Evolutionary conservation across 2,329 filamentous ascomycete species (phyloP), one percentile per base, ranked within the genome.

Genomic region (Alternaria infectoria): DNA sequence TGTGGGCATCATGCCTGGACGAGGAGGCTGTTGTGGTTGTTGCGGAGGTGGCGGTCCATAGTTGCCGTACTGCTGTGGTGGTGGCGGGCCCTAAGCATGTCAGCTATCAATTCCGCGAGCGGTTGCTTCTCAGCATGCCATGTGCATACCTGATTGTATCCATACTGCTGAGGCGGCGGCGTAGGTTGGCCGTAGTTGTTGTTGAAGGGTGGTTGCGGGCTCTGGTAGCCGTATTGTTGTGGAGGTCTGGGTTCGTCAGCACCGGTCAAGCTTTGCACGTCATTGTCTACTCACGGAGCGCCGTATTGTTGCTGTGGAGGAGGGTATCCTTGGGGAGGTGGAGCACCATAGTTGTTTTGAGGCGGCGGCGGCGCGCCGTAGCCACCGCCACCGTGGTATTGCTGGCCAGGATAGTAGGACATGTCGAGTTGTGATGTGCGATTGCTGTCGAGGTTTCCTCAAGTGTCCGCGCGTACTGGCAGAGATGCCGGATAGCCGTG

Each of bases 1-100:
- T 80, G 80, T 85, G 88, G 68, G 84, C 82, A 74, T 88, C 87
- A 57, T 85, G 82, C 74, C 83, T 84, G 63, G 55, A 74, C 75
- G 10, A 81, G 80, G 13, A 81, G 69, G 73, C 47, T 68, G 69
- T 15, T 63, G 65, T 19, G 54, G 63, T 40, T 74, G 68, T 54
- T 73, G 70, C 52, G 61, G 70, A 49, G 68, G 70, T 28, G 64
- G 65, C 75, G 76, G 54, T 10, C 59, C 59, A 45, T 61, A 61
- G 52, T 61, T 61, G 36, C 45, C 59, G 36, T 57, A 61, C 43
- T 74, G 67, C 50, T 74, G 70, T 50, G 56, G 70, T 55, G 57
- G 57, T 40, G 45, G 47, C 25, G 43, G 44, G 21, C 59, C 59
- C 59, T 61, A 21, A 45, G 46, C 40, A 50, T 26, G 36, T 61